phyloP scores from a whole-genome alignment of 2,329 filamentous ascomycete genomes.

The Exophiala aquamarina region DNA sequence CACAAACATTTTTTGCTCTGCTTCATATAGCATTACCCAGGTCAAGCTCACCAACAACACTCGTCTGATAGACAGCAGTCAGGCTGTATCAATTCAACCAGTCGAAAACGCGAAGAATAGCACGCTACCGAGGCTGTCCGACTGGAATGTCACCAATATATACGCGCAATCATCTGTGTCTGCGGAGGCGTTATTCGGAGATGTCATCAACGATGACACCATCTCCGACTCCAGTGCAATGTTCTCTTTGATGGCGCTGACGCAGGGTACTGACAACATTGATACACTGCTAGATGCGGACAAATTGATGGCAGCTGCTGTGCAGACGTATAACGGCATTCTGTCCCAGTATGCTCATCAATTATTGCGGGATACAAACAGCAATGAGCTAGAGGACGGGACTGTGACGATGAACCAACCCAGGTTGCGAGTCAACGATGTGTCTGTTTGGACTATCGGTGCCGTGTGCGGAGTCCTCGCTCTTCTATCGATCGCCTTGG shows the following conservation, averaged over 20 bases:
- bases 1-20: constrained; percentile 25
- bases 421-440: constrained; percentile 23
- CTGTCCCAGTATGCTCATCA: constrained; percentile 26
- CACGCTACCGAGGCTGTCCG: constrained; percentile 29
- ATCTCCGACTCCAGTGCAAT: constrained; percentile 17
- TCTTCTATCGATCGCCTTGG: constrained; percentile 19
- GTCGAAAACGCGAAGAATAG: constrained; percentile 31
- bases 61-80: constrained; percentile 7
- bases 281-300: constrained; percentile 20
- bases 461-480: constrained; percentile 20
- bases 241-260: constrained; percentile 24
- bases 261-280: constrained; percentile 16
- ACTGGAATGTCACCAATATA: constrained; percentile 24
- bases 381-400: constrained; percentile 12
- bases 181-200: constrained; percentile 22
- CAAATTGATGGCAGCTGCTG: constrained; percentile 20
- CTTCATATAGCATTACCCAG: constrained; percentile 23
- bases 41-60: constrained; percentile 26
- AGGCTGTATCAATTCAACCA: constrained; percentile 16
- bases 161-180: constrained; percentile 15
- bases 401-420: constrained; percentile 11
- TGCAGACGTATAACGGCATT: constrained; percentile 23
- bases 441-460: constrained; percentile 24
- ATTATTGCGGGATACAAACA: constrained; percentile 13
- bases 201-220: constrained; percentile 13